A percentile compares a stretch with the other conserved stretches of the same genome.
Conservation (phyloP, 495 filamentous ascomycete genomes). For the Rusavskia elegans region DNA sequence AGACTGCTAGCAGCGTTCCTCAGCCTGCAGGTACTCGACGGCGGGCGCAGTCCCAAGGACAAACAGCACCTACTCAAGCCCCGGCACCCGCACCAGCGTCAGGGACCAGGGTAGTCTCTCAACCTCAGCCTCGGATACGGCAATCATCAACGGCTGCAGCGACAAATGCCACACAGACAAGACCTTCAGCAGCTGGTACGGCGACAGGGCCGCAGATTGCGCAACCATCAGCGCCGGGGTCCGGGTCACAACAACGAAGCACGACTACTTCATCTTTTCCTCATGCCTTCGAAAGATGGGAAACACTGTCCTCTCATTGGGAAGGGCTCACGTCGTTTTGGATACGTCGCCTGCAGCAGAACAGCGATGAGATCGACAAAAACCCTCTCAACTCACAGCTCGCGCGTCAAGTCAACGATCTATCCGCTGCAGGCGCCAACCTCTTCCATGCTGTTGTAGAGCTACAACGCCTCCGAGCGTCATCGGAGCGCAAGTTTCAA, state of each 20-base stretch:
- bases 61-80: constrained; percentile 16
- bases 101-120: constrained; percentile 1
- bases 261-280: constrained; percentile 50
- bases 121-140: constrained; percentile 8
- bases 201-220: background rate
- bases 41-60: constrained; percentile 14
- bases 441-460: constrained; percentile 97
- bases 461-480: constrained; percentile 85
- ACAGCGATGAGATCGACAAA: constrained; percentile 63
- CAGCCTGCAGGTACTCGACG: constrained; percentile 13
- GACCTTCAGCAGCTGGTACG: constrained; percentile 15
- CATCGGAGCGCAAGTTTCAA: constrained; percentile 93
- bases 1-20: background rate
- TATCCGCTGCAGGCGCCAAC: constrained; percentile 91
- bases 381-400: constrained; percentile 78
- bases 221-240: constrained; percentile 19
- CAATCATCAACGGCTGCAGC: background rate
- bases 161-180: constrained; percentile 11
- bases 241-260: constrained; percentile 20
- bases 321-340: constrained; percentile 94
- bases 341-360: constrained; percentile 83
- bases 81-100: constrained; percentile 5
- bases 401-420: constrained; percentile 82
- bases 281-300: constrained; percentile 96
- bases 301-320: constrained; percentile 92